Evolutionary conservation across 1,284 basidiomycete genomes (phyloP).

Genomic region (Hemileia vastatrix): DNA sequence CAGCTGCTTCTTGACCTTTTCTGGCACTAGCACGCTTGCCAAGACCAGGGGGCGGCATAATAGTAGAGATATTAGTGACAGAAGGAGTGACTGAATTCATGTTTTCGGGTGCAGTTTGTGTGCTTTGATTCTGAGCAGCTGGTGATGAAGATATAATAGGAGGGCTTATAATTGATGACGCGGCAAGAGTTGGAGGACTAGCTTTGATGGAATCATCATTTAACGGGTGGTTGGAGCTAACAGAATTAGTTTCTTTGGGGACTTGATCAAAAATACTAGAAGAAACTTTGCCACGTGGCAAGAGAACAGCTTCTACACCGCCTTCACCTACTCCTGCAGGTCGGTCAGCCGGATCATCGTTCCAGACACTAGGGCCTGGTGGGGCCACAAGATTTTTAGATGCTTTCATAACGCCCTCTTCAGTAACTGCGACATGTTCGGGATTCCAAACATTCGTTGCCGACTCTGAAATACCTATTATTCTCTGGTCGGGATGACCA

Average conservation of each 20-base stretch:
- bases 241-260: conserved; percentile 12
- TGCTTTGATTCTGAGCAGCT: conserved; percentile 4
- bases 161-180: too few relatives aligned
- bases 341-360: conserved; percentile 18
- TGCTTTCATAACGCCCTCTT: too few relatives aligned
- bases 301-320: conserved; percentile 20
- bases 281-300: conserved; percentile 5
- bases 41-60: conserved; percentile 16
- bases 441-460: conserved; percentile 20
- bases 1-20: conserved; percentile 22
- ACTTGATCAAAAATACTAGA: conserved; percentile 24
- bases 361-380: conserved; percentile 22
- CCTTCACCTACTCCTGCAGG: conserved; percentile 19
- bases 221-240: not conserved
- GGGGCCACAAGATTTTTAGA: conserved; percentile 5
- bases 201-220: conserved; percentile 6
- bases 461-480: conserved; percentile 12
- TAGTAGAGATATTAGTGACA: not conserved
- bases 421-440: conserved; percentile 16
- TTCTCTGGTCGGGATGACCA: conserved; percentile 5
- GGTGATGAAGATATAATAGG: not conserved
- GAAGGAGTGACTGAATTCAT: not conserved
- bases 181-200: too few relatives aligned
- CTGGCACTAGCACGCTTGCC: conserved; percentile 15
- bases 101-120: conserved; percentile 11